Evolutionary conservation across 2,329 filamentous ascomycete species (phyloP).

Genomic region (Monosporascus sp.): DNA sequence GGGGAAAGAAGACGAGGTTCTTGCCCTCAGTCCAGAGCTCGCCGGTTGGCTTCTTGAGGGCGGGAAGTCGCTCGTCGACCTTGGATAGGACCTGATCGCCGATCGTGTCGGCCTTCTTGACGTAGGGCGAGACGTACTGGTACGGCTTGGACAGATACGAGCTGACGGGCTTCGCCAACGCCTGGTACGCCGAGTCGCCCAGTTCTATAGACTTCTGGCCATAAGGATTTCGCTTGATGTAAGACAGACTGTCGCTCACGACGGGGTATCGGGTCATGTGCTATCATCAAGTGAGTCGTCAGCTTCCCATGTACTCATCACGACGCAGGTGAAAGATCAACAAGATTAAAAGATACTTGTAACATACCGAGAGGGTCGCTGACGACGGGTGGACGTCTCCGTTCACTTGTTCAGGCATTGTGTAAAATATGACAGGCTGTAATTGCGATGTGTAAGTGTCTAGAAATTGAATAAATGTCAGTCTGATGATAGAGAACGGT

Average conservation of each 20-base stretch:
- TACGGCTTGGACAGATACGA: constrained; percentile 76
- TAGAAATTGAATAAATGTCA: background rate
- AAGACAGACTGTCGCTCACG: constrained; percentile 70
- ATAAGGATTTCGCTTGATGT: constrained; percentile 75
- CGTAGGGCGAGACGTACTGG: constrained; percentile 77
- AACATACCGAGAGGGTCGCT: constrained; percentile 27
- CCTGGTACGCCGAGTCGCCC: constrained; percentile 68
- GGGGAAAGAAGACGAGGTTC: constrained; percentile 55
- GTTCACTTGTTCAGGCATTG: constrained; percentile 28
- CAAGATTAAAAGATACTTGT: too few relatives aligned
- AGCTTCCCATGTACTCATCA: too few relatives aligned
- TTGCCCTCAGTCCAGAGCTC: constrained; percentile 63
- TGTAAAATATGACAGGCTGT: constrained; percentile 2
- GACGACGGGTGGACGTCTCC: constrained; percentile 27
- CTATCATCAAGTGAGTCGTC: constrained; percentile 36
- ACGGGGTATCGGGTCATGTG: constrained; percentile 82
- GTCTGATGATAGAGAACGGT: constrained; percentile 1
- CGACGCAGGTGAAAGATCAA: too few relatives aligned
- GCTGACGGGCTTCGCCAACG: constrained; percentile 70
- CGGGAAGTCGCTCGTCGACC: constrained; percentile 66
- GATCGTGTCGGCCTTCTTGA: constrained; percentile 72
- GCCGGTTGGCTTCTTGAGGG: constrained; percentile 68
- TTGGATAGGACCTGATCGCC: constrained; percentile 65
- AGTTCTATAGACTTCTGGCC: constrained; percentile 78
- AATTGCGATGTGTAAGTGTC: background rate